Conservation (phyloP, 352 stramenopile species). For the Pythium pectinolyticum region DNA sequence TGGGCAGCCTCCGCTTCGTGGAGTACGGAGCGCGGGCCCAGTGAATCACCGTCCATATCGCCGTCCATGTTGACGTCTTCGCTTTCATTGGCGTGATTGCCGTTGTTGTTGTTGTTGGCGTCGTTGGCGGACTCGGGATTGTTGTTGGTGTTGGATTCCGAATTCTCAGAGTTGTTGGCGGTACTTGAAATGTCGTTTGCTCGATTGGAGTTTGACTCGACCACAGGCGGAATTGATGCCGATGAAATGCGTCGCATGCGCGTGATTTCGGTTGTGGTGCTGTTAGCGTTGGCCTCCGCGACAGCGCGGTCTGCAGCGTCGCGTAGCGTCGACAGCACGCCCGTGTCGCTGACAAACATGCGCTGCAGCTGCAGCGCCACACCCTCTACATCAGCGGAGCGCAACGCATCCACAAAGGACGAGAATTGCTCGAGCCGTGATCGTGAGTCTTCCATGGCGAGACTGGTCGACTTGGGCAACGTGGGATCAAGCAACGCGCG, state of each 20-base stretch:
- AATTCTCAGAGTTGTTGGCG: not conserved
- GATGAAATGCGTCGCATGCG: slow-evolving; percentile 31
- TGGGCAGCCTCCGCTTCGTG: slow-evolving; percentile 72
- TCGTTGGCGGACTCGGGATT: slow-evolving; percentile 1
- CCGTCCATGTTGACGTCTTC: slow-evolving; percentile 5
- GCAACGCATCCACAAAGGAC: slow-evolving; percentile 24
- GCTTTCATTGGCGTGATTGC: slow-evolving; percentile 1
- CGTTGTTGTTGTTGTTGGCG: not conserved
- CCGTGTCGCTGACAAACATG: slow-evolving; percentile 39
- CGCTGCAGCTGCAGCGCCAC: slow-evolving; percentile 39
- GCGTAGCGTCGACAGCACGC: slow-evolving; percentile 46
- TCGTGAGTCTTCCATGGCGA: slow-evolving; percentile 49
- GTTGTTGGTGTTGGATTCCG: not conserved
- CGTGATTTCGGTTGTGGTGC: slow-evolving; percentile 25
- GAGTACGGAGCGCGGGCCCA: slow-evolving; percentile 28
- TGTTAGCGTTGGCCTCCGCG: slow-evolving; percentile 18
- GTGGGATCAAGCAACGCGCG: slow-evolving; percentile 48
- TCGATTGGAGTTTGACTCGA: slow-evolving; percentile 8
- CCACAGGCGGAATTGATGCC: not conserved
- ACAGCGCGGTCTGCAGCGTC: slow-evolving; percentile 39
- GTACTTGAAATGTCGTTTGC: not conserved
- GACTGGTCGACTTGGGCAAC: slow-evolving; percentile 51
- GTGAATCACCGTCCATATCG: slow-evolving; percentile 17
- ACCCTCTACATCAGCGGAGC: slow-evolving; percentile 34
- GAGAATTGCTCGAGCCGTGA: slow-evolving; percentile 37